These are phyloP conservation scores for Cardamine occulta DNA, from an alignment of 345 rosid genomes.

Conservation along the genomic window DNA sequence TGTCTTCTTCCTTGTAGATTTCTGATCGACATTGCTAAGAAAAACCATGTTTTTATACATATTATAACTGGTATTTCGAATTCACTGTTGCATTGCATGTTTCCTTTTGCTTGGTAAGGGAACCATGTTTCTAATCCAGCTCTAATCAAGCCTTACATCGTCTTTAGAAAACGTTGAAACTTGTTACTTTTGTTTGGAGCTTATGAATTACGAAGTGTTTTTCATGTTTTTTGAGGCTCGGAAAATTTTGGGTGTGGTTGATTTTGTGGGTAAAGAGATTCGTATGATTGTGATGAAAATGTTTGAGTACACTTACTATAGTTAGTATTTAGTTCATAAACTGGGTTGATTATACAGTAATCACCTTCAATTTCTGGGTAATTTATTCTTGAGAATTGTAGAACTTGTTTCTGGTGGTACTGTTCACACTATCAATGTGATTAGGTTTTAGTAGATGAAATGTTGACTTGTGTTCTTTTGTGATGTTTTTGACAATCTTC, in stretches of 20 bases:
- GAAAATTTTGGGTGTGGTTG: background rate
- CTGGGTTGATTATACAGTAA: background rate
- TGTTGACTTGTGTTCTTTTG: conserved; percentile 6
- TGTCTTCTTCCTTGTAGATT: background rate
- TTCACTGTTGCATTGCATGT: conserved; percentile 20
- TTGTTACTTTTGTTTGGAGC: background rate
- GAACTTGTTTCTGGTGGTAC: conserved; percentile 1
- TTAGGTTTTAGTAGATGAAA: conserved; percentile 11
- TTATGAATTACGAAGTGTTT: background rate
- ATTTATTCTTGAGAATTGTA: conserved; percentile 4
- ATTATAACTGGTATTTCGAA: background rate
- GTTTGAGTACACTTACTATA: background rate
- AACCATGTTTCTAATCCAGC: conserved; percentile 4
- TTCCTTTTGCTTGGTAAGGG: background rate
- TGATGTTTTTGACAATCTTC: background rate
- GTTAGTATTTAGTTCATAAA: background rate
- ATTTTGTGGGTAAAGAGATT: background rate
- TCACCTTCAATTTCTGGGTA: background rate
- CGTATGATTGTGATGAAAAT: background rate
- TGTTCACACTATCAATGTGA: background rate
- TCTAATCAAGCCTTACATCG: conserved; percentile 3
- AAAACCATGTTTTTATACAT: background rate
- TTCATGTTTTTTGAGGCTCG: background rate
- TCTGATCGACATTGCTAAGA: background rate
- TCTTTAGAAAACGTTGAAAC: background rate